These are phyloP conservation scores for Cyberlindnera galapagoensis DNA, from an alignment of 805 yeast species.

Conservation along the genomic window DNA sequence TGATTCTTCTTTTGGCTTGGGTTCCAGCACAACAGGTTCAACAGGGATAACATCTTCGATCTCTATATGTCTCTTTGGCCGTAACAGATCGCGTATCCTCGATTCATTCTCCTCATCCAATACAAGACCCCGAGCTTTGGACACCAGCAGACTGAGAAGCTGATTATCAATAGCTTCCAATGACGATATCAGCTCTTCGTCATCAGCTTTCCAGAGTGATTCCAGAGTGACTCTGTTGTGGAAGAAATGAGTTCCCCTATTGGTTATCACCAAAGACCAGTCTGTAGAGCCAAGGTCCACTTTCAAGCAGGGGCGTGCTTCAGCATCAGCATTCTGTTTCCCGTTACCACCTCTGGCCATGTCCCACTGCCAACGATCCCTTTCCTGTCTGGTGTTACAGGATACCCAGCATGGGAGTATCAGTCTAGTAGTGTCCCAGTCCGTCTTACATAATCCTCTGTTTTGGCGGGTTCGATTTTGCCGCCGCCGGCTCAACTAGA, in stretches of 20 bases:
- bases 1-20: conserved; percentile 1
- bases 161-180: conserved; percentile 24
- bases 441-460: too few species aligned
- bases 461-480: too few species aligned
- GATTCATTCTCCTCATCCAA: conserved; percentile 10
- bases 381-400: too few species aligned
- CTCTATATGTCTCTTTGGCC: background rate
- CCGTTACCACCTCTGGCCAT: too few species aligned
- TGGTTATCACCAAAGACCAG: conserved; percentile 39
- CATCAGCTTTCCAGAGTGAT: conserved; percentile 33
- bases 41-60: background rate
- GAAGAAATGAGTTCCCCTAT: conserved; percentile 37
- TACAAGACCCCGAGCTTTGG: conserved; percentile 32
- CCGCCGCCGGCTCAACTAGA: too few species aligned
- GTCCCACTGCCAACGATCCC: too few species aligned
- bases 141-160: conserved; percentile 27
- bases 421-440: too few species aligned
- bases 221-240: conserved; percentile 24
- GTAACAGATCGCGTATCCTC: background rate
- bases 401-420: too few species aligned
- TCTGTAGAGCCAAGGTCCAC: conserved; percentile 8
- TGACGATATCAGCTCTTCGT: conserved; percentile 22
- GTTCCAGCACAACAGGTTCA: too few species aligned
- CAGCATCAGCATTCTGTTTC: too few species aligned
- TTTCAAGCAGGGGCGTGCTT: conserved; percentile 3